Percentiles rank a stretch among this genome's conserved stretches.
phyloP scores from a whole-genome alignment of 306 rosid genomes.

The Dalbergia cultrata region DNA sequence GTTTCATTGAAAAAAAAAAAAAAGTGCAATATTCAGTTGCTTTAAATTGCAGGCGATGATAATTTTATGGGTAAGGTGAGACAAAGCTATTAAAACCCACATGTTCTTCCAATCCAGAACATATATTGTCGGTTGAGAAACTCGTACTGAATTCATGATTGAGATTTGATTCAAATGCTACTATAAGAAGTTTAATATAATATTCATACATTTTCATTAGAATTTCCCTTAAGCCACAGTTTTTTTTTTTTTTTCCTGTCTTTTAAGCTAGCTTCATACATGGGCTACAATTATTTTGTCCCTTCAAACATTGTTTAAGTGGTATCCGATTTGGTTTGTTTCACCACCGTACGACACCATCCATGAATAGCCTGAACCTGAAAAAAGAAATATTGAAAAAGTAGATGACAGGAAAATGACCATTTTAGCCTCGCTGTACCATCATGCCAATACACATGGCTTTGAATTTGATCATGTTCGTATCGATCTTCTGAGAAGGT shows the following conservation, averaged over 20 bases:
- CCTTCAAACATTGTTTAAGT: background rate
- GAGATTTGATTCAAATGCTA: background rate
- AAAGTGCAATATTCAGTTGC: slow-evolving; percentile 20
- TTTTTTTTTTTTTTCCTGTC: background rate
- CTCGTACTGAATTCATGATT: background rate
- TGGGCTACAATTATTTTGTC: background rate
- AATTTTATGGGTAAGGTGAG: slow-evolving; percentile 15
- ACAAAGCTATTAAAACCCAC: slow-evolving; percentile 56
- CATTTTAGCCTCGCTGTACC: slow-evolving; percentile 15
- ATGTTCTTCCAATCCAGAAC: slow-evolving; percentile 48
- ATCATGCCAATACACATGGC: slow-evolving; percentile 55
- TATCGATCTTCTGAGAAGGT: slow-evolving; percentile 53
- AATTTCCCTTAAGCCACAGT: background rate
- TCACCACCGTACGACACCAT: background rate
- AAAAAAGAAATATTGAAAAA: background rate
- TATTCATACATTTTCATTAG: too few species aligned
- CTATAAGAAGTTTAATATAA: background rate
- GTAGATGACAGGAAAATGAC: background rate
- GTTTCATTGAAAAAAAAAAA: background rate
- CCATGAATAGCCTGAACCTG: background rate
- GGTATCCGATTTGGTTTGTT: background rate
- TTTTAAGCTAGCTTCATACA: background rate
- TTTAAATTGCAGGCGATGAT: slow-evolving; percentile 17
- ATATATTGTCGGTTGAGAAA: slow-evolving; percentile 46
- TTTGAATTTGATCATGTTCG: slow-evolving; percentile 43